Evolutionary conservation across 805 yeast genomes (phyloP).

Genomic region (Saccharomyces mikatae): DNA sequence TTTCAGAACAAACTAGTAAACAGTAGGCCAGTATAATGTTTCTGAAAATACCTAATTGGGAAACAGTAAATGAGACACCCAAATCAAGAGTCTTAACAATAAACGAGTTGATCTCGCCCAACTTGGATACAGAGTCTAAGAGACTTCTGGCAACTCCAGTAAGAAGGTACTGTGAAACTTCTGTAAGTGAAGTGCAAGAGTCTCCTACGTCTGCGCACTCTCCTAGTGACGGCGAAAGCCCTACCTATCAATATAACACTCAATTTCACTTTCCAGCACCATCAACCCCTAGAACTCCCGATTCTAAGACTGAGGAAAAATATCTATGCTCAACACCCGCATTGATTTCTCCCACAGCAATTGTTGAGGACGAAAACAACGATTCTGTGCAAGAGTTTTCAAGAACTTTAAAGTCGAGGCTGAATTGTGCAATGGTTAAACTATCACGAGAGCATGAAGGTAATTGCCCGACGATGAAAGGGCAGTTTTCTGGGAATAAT

Average conservation of each 20-base stretch:
- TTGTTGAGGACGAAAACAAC: conserved; percentile 15
- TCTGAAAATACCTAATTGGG: background rate
- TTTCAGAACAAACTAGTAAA: background rate
- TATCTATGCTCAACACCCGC: conserved; percentile 28
- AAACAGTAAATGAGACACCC: background rate
- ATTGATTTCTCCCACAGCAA: conserved; percentile 22
- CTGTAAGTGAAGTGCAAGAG: background rate
- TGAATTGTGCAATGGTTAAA: conserved; percentile 36
- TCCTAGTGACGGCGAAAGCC: background rate
- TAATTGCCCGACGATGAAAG: background rate
- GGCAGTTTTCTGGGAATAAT: background rate
- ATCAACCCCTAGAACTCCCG: conserved; percentile 28
- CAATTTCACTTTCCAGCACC: background rate
- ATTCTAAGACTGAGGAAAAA: conserved; percentile 23
- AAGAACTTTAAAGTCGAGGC: conserved; percentile 32
- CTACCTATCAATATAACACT: background rate
- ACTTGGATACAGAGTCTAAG: background rate
- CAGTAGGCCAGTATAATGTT: background rate
- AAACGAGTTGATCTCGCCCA: background rate
- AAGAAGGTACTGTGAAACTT: background rate
- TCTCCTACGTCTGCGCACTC: background rate
- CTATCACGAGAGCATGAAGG: conserved; percentile 20
- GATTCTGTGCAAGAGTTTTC: conserved; percentile 37
- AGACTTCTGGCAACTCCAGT: background rate
- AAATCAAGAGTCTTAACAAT: background rate